Conservation (phyloP, 495 filamentous ascomycete genomes). For the Barbatosphaeria neglecta region DNA sequence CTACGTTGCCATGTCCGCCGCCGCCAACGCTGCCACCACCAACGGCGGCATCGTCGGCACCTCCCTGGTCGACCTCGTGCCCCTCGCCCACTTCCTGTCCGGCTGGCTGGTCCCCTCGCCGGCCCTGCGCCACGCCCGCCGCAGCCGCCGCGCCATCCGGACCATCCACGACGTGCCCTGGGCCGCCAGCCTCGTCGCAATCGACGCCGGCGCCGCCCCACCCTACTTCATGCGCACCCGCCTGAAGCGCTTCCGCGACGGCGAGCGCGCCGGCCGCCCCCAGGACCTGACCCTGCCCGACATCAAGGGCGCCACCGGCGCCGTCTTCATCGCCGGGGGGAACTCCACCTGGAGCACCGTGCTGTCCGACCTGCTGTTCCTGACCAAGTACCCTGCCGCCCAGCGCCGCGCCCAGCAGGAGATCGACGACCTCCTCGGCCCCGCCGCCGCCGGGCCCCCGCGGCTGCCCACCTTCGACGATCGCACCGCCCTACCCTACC, state of each 20-base stretch:
- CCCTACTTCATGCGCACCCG: slow-evolving; percentile 11
- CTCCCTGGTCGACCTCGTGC: slow-evolving; percentile 34
- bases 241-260: slow-evolving; percentile 8
- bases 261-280: slow-evolving; percentile 9
- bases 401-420: slow-evolving; percentile 41
- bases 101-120: slow-evolving; percentile 18
- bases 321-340: slow-evolving; percentile 30
- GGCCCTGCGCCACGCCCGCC: slow-evolving; percentile 12
- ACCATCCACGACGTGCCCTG: slow-evolving; percentile 5
- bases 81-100: slow-evolving; percentile 12
- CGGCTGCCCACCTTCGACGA: slow-evolving; percentile 40
- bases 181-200: background rate
- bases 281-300: slow-evolving; percentile 26
- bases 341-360: slow-evolving; percentile 29
- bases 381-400: slow-evolving; percentile 26
- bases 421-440: slow-evolving; percentile 39
- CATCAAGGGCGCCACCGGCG: slow-evolving; percentile 29
- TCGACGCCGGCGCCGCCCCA: background rate
- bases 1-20: slow-evolving; percentile 31
- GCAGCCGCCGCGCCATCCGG: slow-evolving; percentile 16
- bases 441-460: too few species aligned
- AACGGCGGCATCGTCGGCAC: slow-evolving; percentile 31
- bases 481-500: slow-evolving; percentile 35
- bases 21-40: slow-evolving; percentile 28
- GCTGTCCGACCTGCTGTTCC: slow-evolving; percentile 19